phyloP scores from a whole-genome alignment of 192 early-diverging fungal species.

The Mortierella alpina region DNA sequence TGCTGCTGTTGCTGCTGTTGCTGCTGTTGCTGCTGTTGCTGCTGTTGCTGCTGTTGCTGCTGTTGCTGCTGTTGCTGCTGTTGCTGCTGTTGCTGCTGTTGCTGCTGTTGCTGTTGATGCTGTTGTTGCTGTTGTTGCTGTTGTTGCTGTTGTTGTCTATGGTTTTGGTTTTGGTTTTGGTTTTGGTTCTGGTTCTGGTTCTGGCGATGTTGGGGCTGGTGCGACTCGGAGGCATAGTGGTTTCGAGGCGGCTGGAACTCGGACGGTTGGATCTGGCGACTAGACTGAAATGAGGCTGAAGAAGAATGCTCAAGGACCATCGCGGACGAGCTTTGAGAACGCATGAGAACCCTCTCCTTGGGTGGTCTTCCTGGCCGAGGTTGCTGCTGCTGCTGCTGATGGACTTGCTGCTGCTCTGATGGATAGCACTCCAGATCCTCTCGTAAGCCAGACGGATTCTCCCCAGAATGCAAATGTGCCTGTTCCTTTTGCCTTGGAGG shows the following conservation, averaged over 20 bases:
- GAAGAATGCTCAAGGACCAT: background rate
- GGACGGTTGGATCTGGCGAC: no score
- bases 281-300: background rate
- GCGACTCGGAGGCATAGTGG: no score
- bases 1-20: constrained; percentile 1
- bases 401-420: background rate
- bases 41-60: constrained; percentile 6
- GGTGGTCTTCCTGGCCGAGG: constrained; percentile 26
- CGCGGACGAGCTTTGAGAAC: constrained; percentile 24
- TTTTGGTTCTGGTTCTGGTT: background rate
- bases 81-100: background rate
- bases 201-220: no score
- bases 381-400: constrained; percentile 15
- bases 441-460: background rate
- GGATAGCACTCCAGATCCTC: constrained; percentile 7
- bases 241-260: no score
- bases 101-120: background rate
- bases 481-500: background rate
- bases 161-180: background rate
- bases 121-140: background rate
- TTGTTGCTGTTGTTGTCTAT: background rate
- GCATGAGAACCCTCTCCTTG: constrained; percentile 27
- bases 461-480: background rate
- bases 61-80: background rate
- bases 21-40: background rate